phyloP scores from a whole-genome alignment of 1,284 basidiomycete species.

The Neonothopanus nambi region DNA sequence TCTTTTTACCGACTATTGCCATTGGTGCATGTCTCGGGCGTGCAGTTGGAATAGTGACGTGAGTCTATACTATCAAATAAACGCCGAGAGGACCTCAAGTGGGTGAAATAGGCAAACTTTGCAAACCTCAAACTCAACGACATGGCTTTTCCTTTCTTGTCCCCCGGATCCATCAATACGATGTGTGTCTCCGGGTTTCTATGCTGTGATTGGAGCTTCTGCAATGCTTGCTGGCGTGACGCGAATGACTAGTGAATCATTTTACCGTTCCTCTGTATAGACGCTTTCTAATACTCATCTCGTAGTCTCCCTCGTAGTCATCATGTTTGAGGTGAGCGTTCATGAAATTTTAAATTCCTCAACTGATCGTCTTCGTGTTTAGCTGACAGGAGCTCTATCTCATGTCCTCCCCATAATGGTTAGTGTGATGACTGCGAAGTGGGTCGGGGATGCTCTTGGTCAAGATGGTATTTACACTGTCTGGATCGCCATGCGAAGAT shows the following conservation, averaged over 20 bases:
- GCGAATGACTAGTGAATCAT: conserved; percentile 67
- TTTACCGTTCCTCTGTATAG: background rate
- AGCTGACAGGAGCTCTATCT: conserved; percentile 72
- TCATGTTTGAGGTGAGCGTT: conserved; percentile 63
- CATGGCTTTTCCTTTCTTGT: conserved; percentile 70
- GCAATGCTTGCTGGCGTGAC: conserved; percentile 83
- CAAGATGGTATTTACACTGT: conserved; percentile 73
- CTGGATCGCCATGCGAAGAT: conserved; percentile 73
- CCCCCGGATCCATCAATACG: conserved; percentile 66
- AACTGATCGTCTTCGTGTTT: background rate
- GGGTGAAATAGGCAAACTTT: conserved; percentile 58
- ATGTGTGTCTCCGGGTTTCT: conserved; percentile 80
- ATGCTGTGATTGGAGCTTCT: conserved; percentile 81
- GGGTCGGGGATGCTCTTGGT: conserved; percentile 71
- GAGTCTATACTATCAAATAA: too few species aligned
- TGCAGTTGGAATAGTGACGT: conserved; percentile 70
- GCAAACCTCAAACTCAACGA: conserved; percentile 58
- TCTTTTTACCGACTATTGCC: conserved; percentile 73
- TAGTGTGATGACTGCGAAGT: conserved; percentile 74
- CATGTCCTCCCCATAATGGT: conserved; percentile 82
- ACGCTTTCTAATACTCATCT: background rate
- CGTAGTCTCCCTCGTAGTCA: conserved; percentile 71
- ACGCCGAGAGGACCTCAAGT: too few species aligned
- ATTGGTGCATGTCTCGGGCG: conserved; percentile 72
- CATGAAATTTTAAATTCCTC: background rate